Evolutionary conservation across 768 basidiomycete species (phyloP).

Genomic region (Sistotremastrum niveocremeum): DNA sequence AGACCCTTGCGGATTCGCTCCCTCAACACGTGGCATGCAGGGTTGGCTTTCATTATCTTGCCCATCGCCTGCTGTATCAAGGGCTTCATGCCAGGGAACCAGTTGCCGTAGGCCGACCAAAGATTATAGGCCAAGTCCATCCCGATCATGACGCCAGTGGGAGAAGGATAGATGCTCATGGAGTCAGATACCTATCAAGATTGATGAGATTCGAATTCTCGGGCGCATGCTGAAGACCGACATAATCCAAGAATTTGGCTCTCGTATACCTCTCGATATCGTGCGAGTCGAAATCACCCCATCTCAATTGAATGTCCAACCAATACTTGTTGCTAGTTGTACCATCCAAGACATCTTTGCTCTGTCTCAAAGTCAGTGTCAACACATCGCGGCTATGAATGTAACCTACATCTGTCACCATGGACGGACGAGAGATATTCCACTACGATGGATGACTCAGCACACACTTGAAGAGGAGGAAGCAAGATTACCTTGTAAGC

Average conservation of each 20-base stretch:
- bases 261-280: constrained; percentile 98
- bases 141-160: constrained; percentile 97
- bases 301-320: constrained; percentile 90
- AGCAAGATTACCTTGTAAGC: constrained; percentile 53
- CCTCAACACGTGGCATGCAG: constrained; percentile 90
- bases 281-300: constrained; percentile 99
- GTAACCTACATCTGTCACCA: constrained; percentile 74
- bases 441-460: constrained; percentile 36
- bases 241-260: constrained; percentile 98
- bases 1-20: constrained; percentile 98
- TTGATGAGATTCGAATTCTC: background rate
- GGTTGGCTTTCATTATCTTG: constrained; percentile 99
- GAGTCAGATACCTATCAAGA: constrained; percentile 68
- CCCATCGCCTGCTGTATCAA: constrained; percentile 98
- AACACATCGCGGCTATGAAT: background rate
- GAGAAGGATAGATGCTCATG: constrained; percentile 98
- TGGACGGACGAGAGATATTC: constrained; percentile 94
- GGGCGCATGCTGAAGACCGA: constrained; percentile 20
- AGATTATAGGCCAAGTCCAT: constrained; percentile 98
- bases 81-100: constrained; percentile 98
- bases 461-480: background rate
- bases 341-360: constrained; percentile 93
- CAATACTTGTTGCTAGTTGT: constrained; percentile 98
- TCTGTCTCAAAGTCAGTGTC: constrained; percentile 26
- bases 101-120: constrained; percentile 97